phyloP scores from a whole-genome alignment of 345 rosid species.

The Salix dunnii region DNA sequence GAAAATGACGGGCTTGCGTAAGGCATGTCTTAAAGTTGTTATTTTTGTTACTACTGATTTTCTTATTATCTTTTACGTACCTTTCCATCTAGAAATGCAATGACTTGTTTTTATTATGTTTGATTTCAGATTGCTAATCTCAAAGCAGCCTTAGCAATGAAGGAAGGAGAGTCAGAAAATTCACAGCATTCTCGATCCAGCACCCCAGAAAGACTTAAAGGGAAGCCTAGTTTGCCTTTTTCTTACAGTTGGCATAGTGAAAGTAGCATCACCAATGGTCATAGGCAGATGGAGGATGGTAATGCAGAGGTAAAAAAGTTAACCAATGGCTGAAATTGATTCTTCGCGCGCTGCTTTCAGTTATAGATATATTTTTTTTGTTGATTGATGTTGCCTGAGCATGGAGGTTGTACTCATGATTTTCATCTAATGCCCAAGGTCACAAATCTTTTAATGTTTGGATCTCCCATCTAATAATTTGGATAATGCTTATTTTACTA shows the following conservation, averaged over 20 bases:
- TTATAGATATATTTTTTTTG: not conserved
- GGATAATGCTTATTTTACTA: not conserved
- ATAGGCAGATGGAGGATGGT: slow-evolving; percentile 6
- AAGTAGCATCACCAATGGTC: slow-evolving; percentile 5
- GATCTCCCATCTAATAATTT: not conserved
- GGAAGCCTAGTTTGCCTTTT: slow-evolving; percentile 13
- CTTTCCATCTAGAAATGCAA: not conserved
- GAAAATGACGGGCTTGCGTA: not conserved
- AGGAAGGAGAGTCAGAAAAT: slow-evolving; percentile 21
- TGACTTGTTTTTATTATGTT: not conserved
- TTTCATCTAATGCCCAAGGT: not conserved
- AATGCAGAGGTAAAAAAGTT: slow-evolving; percentile 6
- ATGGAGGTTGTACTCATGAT: not conserved
- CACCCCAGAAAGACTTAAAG: slow-evolving; percentile 21
- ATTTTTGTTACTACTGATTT: not conserved
- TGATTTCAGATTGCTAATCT: slow-evolving; percentile 27
- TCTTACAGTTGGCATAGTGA: slow-evolving; percentile 20
- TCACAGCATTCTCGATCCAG: slow-evolving; percentile 29
- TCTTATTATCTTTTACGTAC: not conserved
- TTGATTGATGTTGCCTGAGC: not conserved
- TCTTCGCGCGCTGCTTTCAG: not conserved
- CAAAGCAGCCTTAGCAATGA: slow-evolving; percentile 30
- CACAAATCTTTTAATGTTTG: not conserved
- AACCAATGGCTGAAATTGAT: not conserved
- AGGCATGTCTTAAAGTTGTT: not conserved